Conservation (phyloP, 495 filamentous ascomycete species). For the Penicillium herquei region DNA sequence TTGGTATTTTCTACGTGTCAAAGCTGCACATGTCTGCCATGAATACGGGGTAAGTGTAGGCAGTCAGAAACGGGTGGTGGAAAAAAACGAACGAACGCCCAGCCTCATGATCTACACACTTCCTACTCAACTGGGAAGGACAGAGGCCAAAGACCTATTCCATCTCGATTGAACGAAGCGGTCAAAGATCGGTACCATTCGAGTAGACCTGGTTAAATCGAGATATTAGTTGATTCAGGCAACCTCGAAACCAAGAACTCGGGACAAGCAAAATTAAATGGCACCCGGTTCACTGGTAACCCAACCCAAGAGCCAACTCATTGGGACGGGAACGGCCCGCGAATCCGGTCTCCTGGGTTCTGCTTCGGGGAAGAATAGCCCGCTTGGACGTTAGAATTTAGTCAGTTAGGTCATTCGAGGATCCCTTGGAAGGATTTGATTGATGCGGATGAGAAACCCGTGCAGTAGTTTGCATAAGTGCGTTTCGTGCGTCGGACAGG, state of each 20-base stretch:
- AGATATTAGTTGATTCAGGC: too few relatives aligned
- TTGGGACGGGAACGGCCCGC: neutral
- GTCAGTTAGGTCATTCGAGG: too few relatives aligned
- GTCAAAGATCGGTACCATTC: neutral
- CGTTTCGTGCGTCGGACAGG: neutral
- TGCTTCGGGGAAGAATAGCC: neutral
- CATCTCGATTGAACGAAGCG: neutral
- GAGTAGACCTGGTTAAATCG: too few relatives aligned
- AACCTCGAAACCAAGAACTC: neutral
- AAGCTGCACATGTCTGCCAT: conserved; percentile 30
- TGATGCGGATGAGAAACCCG: neutral
- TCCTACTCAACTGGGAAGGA: neutral
- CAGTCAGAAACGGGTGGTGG: too few relatives aligned
- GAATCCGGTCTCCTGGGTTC: neutral
- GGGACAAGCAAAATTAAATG: neutral
- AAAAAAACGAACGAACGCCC: neutral
- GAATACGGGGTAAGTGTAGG: too few relatives aligned
- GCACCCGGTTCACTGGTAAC: neutral
- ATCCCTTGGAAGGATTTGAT: neutral
- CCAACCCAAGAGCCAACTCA: neutral
- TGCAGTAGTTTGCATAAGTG: neutral
- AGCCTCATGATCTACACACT: neutral
- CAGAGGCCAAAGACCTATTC: too few relatives aligned
- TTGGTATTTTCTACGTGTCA: conserved; percentile 29
- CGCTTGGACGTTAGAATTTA: too few relatives aligned